phyloP scores from a whole-genome alignment of 2,329 filamentous ascomycete species.

The Epicoccum sorghinum region DNA sequence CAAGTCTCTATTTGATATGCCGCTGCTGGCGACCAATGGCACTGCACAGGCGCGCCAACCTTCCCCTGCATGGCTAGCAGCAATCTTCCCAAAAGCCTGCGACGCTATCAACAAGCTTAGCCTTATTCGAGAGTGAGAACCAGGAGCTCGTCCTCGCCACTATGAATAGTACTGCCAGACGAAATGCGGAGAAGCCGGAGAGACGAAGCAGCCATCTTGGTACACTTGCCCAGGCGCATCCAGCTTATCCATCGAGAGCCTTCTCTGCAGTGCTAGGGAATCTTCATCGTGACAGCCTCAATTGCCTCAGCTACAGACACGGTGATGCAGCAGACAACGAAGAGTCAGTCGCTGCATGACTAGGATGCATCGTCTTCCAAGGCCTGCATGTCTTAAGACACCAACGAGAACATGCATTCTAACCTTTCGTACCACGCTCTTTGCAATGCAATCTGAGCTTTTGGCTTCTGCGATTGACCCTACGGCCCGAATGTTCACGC shows the following conservation, averaged over 20 bases:
- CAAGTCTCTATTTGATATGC: conserved; percentile 36
- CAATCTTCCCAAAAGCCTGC: conserved; percentile 15
- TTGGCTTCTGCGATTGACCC: conserved; percentile 5
- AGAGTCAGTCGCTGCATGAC: conserved; percentile 6
- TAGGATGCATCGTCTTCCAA: conserved; percentile 16
- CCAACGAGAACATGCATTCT: conserved; percentile 13
- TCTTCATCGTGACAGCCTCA: neutral
- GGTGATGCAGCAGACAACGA: conserved; percentile 15
- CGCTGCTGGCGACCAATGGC: conserved; percentile 34
- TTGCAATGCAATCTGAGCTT: conserved; percentile 15
- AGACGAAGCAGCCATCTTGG: conserved; percentile 20
- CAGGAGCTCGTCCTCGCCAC: conserved; percentile 36
- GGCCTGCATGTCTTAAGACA: conserved; percentile 21
- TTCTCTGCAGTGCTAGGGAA: neutral
- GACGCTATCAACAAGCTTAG: conserved; percentile 23
- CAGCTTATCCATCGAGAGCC: neutral
- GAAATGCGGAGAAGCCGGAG: conserved; percentile 46
- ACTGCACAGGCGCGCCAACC: conserved; percentile 15
- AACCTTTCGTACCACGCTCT: conserved; percentile 13
- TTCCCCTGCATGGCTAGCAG: conserved; percentile 37
- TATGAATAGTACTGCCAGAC: conserved; percentile 42
- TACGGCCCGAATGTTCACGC: conserved; percentile 9
- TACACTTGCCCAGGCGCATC: conserved; percentile 2
- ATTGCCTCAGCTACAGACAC: neutral
- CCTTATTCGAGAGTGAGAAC: conserved; percentile 27